Evolutionary conservation across 2,329 filamentous ascomycete genomes (phyloP), one percentile per base, ranked within the genome.

Genomic region (Aureobasidium sp.): DNA sequence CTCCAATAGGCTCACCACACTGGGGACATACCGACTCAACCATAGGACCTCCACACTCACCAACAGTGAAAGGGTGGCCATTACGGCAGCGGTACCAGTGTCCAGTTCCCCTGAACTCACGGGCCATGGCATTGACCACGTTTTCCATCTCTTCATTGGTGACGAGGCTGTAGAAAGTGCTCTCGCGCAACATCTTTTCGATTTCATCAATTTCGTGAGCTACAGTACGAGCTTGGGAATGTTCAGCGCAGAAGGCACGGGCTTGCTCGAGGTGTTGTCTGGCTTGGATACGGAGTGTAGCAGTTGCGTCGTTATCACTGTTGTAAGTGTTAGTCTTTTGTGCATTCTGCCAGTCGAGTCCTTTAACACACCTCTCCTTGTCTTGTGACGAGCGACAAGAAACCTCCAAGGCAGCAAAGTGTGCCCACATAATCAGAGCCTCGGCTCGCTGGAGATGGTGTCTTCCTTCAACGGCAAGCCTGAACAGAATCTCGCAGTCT

Each of bases 11-110:
- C 1, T 81, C 81, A 2, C 81, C 84, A 69, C 91, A 93, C 68
- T 92, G 85, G 0, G 90, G 89, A 69, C 91, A 93, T 36, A 36
- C 33, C 33, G 33, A 36, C 33, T 2, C 75, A 75, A 1, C 89
- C 84, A 23, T 0, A 90, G 87, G 82, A 88, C 87, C 71, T 8
- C 79, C 82, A 67, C 82, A 81, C 33, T 78, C 74, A 3, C 73
- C 70, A n/a, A 71, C 60, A 2, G 71, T 71, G 66, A 80, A 79
- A 2, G 86, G 84, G 71, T 90, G 87, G 2, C 84, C 83, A 66
- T 88, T 88, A 29, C 69, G 74, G 68, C 87, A 90, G 0, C 77
- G 80, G 73, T 90, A 91, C 89, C 88, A 91, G 68, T 90, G 87
- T 0, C 89, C 89, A 0, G 78, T 81, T 0, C 81, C 81, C 1